phyloP scores from a whole-genome alignment of 2,329 filamentous ascomycete genomes.

The Dactylellina leptospora region DNA sequence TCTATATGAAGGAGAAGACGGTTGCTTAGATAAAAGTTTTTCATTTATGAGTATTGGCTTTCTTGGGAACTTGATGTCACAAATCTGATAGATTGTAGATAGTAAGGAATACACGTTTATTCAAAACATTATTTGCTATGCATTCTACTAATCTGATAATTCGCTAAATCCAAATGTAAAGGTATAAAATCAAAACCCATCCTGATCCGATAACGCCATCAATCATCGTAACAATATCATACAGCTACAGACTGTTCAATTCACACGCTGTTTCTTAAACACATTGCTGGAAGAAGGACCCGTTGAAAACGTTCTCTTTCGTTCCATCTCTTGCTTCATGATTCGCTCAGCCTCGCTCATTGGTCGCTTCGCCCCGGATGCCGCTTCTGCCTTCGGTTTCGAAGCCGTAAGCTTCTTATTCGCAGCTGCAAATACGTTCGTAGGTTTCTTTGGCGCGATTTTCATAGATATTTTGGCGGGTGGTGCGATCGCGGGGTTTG shows the following conservation, averaged over 20 bases:
- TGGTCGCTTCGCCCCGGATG: slow-evolving; percentile 71
- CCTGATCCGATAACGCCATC: slow-evolving; percentile 3
- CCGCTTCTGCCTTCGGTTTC: slow-evolving; percentile 62
- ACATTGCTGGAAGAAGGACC: slow-evolving; percentile 42
- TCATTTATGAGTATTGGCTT: no score
- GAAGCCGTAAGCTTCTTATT: slow-evolving; percentile 76
- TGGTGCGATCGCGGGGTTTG: slow-evolving; percentile 53
- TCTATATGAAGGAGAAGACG: slow-evolving; percentile 76
- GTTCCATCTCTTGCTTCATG: slow-evolving; percentile 84
- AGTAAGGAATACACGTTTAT: slow-evolving; percentile 13
- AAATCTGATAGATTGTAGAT: slow-evolving; percentile 16
- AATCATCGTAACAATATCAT: background rate
- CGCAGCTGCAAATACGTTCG: slow-evolving; percentile 75
- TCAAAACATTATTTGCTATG: background rate
- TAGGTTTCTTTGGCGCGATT: slow-evolving; percentile 72
- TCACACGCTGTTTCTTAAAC: slow-evolving; percentile 55
- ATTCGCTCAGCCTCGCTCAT: slow-evolving; percentile 89
- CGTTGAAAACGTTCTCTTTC: slow-evolving; percentile 68
- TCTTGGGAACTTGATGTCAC: slow-evolving; percentile 1
- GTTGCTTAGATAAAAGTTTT: slow-evolving; percentile 59
- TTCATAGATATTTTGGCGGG: slow-evolving; percentile 70
- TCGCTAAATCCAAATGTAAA: slow-evolving; percentile 7
- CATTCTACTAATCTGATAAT: background rate
- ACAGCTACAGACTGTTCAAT: background rate
- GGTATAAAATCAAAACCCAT: background rate